Base-by-base conservation (phyloP, 495 filamentous ascomycete species). In the Amphirosellinia nigrospora region DNA sequence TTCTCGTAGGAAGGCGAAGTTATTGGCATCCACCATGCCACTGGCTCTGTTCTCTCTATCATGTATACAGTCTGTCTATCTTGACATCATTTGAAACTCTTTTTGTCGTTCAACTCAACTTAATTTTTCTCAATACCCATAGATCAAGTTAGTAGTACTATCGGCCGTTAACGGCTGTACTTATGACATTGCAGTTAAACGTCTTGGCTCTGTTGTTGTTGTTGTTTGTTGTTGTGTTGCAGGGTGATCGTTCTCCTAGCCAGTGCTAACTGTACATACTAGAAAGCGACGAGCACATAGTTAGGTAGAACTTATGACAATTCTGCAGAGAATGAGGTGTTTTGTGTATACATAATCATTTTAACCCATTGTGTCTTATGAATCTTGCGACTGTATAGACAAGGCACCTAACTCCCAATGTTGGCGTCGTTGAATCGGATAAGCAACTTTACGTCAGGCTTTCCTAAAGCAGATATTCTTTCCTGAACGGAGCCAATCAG, bases 401-500 rank as follows among this genome's bases (percentile, higher is more conserved):
- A n/a, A n/a, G n/a, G n/a, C n/a, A n/a, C n/a, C n/a, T n/a, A n/a
- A n/a, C n/a, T n/a, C n/a, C n/a, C n/a, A n/a, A n/a, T n/a, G n/a
- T n/a, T n/a, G n/a, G n/a, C n/a, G n/a, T n/a, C n/a, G n/a, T n/a
- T n/a, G n/a, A n/a, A n/a, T n/a, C n/a, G n/a, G n/a, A 9, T 11
- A 7, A 34, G 43, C 3, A 3, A n/a, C 34, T 4, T 48, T 38
- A 67, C 52, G 50, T 59, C 52, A 67, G 53, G 62, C 66, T 38
- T 69, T 61, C 66, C 66, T 28, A 62, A 69, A 69, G 28, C 16
- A 62, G 66, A 30, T 21, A 43, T 23, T 6, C 32, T n/a, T 32
- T 26, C 6, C 5, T 13, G 4, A 2, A 9, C 16, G 3, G 2
- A 43, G 13, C 66, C 66, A 69, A 69, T 69, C 41, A 34, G 30